These are phyloP conservation scores for Sporothrix brunneoviolacea DNA, from an alignment of 2,329 filamentous ascomycete species.

Conservation along the genomic window DNA sequence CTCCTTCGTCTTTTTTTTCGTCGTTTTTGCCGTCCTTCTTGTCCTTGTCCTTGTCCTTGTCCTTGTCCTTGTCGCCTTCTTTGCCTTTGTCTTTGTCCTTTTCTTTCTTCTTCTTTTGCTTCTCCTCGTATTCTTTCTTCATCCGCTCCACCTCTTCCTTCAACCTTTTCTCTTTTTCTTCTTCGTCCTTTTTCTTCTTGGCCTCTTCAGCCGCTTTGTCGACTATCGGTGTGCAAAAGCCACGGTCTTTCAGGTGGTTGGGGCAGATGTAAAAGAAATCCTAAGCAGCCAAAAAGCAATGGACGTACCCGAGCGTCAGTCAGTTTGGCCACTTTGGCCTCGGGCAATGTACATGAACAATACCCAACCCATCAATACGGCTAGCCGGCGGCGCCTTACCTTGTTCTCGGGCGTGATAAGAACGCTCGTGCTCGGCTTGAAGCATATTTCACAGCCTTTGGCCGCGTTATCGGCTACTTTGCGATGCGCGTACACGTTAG, in stretches of 20 bases:
- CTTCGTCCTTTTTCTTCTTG: slow-evolving; percentile 59
- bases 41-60: slow-evolving; percentile 35
- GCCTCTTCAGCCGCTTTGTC: slow-evolving; percentile 60
- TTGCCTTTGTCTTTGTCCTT: slow-evolving; percentile 55
- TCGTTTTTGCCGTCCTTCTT: slow-evolving; percentile 37
- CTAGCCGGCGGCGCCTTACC: too few species aligned
- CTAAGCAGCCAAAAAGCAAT: slow-evolving; percentile 23
- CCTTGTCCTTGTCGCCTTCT: slow-evolving; percentile 41
- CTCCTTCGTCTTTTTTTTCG: slow-evolving; percentile 24
- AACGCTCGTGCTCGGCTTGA: slow-evolving; percentile 79
- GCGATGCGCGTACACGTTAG: slow-evolving; percentile 78
- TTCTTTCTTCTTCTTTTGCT: slow-evolving; percentile 60
- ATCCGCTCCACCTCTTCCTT: slow-evolving; percentile 58
- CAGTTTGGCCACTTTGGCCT: too few species aligned
- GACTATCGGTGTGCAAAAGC: slow-evolving; percentile 71
- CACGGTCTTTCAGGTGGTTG: slow-evolving; percentile 71
- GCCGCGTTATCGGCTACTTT: slow-evolving; percentile 78
- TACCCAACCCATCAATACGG: too few species aligned
- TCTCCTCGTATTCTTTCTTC: slow-evolving; percentile 73
- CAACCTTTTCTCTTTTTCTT: slow-evolving; percentile 58
- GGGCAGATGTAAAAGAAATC: slow-evolving; percentile 92
- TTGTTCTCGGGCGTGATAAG: slow-evolving; percentile 85
- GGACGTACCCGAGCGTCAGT: background rate
- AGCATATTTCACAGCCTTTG: slow-evolving; percentile 86
- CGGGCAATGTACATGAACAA: too few species aligned